A percentile compares a stretch with the other conserved stretches of the same genome.
Evolutionary conservation across 2,329 filamentous ascomycete species (phyloP).

Genomic region (Phyllosticta citribraziliensis): DNA sequence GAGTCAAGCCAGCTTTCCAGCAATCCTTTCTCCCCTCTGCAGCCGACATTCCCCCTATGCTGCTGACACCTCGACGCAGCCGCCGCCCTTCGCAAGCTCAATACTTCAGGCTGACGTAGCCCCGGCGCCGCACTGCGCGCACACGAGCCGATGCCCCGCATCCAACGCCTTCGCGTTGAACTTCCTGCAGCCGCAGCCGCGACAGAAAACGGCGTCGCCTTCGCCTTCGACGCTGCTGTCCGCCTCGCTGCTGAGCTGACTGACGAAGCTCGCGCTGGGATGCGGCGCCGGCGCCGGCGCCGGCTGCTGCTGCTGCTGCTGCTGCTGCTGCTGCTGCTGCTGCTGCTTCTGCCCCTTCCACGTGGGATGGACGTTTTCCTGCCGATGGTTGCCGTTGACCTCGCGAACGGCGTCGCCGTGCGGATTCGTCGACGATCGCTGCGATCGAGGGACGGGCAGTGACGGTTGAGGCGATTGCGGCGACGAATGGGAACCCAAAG

Average conservation of each 20-base stretch:
- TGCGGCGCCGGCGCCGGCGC: constrained; percentile 16
- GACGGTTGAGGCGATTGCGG: not conserved
- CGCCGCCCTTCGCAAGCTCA: too few relatives aligned
- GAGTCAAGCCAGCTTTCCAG: too few relatives aligned
- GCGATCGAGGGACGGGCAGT: not conserved
- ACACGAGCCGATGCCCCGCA: constrained; percentile 49
- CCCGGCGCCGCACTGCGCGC: constrained; percentile 40
- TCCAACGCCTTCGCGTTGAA: constrained; percentile 51
- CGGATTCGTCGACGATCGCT: not conserved
- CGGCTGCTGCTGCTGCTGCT: constrained; percentile 7
- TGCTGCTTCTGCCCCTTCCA: constrained; percentile 42
- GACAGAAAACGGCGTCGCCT: constrained; percentile 43
- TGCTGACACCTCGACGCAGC: too few relatives aligned
- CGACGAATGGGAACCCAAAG: constrained; percentile 4
- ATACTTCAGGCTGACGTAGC: too few relatives aligned
- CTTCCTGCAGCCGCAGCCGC: constrained; percentile 47
- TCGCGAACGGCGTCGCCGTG: not conserved
- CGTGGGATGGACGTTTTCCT: constrained; percentile 30
- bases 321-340: constrained; percentile 41
- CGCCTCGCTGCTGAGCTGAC: constrained; percentile 49
- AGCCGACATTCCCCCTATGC: too few relatives aligned
- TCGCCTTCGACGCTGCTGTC: constrained; percentile 37
- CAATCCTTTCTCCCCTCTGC: too few relatives aligned
- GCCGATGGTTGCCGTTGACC: not conserved
- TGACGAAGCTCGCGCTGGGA: constrained; percentile 38